phyloP scores from a whole-genome alignment of 768 basidiomycete species.

The Pulveroboletus frians region DNA sequence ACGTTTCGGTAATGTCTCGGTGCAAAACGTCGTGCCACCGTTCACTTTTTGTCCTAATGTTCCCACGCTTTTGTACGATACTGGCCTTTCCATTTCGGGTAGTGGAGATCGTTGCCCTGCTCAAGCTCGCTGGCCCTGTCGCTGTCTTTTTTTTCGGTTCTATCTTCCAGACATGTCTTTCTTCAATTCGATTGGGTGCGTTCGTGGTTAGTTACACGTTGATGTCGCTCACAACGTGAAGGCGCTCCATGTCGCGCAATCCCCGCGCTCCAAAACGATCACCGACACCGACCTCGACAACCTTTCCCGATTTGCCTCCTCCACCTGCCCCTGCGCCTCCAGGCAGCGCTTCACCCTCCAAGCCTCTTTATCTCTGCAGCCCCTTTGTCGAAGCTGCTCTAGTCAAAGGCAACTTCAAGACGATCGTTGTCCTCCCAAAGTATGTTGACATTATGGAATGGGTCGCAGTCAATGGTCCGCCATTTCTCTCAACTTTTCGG shows the following conservation, averaged over 20 bases:
- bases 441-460: slow-evolving; percentile 95
- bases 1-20: slow-evolving; percentile 12
- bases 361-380: slow-evolving; percentile 85
- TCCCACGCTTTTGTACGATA: slow-evolving; percentile 19
- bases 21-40: background rate
- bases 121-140: background rate
- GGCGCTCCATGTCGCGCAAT: slow-evolving; percentile 71
- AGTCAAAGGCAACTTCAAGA: slow-evolving; percentile 98
- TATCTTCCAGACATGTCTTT: slow-evolving; percentile 56
- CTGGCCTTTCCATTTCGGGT: background rate
- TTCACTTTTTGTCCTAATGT: background rate
- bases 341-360: slow-evolving; percentile 26
- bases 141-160: background rate
- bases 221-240: slow-evolving; percentile 23
- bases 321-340: slow-evolving; percentile 41
- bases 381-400: slow-evolving; percentile 94
- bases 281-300: slow-evolving; percentile 67
- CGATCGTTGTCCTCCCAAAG: slow-evolving; percentile 93
- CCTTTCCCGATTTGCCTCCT: slow-evolving; percentile 44
- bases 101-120: slow-evolving; percentile 1
- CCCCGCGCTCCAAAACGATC: slow-evolving; percentile 69
- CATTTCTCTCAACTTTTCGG: background rate
- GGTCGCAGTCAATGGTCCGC: slow-evolving; percentile 91
- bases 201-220: slow-evolving; percentile 3
- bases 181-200: slow-evolving; percentile 77